Evolutionary conservation across 768 basidiomycete species (phyloP).

Genomic region (Saitozyma podzolica): DNA sequence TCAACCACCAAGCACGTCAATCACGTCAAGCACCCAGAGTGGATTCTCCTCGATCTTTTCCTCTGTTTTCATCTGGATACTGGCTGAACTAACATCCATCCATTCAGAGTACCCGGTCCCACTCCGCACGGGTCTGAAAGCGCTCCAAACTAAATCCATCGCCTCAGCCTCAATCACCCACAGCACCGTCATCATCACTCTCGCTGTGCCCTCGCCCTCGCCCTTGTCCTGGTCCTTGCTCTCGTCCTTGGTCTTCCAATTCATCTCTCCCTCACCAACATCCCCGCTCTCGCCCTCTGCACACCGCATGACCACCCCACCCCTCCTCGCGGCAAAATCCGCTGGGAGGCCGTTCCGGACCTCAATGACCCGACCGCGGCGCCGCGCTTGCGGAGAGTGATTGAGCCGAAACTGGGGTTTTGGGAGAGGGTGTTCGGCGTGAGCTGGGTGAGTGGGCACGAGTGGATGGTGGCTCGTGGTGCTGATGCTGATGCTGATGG

Average conservation of each 20-base stretch:
- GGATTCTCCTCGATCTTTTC: too few species aligned
- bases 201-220: not conserved
- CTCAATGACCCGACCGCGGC: conserved; percentile 13
- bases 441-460: not conserved
- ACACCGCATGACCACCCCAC: not conserved
- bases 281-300: not conserved
- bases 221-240: not conserved
- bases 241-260: not conserved
- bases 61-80: too few species aligned
- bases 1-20: too few species aligned
- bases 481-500: not conserved
- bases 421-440: conserved; percentile 7
- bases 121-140: too few species aligned
- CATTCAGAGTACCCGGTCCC: too few species aligned
- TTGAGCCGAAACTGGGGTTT: conserved; percentile 10
- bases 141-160: too few species aligned
- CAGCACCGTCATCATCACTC: not conserved
- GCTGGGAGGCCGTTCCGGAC: conserved; percentile 6
- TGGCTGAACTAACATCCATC: too few species aligned
- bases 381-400: conserved; percentile 7
- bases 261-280: too few species aligned
- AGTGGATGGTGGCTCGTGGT: not conserved
- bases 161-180: too few species aligned
- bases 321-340: not conserved
- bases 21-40: too few species aligned